Conservation (phyloP, 768 basidiomycete genomes). For the Kwoniella dejecticola region DNA sequence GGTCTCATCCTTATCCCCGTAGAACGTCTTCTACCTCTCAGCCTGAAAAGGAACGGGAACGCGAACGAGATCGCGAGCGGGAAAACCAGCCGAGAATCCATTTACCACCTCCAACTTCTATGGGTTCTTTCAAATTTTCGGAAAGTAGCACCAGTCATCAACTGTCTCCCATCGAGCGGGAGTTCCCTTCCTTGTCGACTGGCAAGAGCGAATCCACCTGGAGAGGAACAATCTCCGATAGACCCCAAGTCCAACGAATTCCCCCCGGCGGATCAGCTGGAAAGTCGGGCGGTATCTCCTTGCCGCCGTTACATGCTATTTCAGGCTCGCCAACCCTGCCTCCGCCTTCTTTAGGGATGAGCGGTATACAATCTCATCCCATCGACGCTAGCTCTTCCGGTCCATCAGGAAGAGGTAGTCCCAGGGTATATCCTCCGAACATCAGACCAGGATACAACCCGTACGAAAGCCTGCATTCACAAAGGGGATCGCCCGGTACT, state of each 20-base stretch:
- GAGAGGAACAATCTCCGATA: neutral
- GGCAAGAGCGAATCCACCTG: conserved; percentile 9
- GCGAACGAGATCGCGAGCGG: neutral
- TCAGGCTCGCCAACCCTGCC: conserved; percentile 15
- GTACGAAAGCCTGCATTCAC: neutral
- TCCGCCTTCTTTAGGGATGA: conserved; percentile 3
- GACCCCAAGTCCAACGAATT: conserved; percentile 13
- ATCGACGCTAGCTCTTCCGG: neutral
- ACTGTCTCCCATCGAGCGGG: conserved; percentile 15
- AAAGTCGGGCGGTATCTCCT: conserved; percentile 1
- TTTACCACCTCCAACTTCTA: conserved; percentile 11
- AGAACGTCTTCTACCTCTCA: conserved; percentile 7
- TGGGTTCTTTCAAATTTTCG: neutral
- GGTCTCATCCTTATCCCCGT: conserved; percentile 21
- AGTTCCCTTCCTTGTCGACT: conserved; percentile 14
- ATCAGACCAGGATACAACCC: conserved; percentile 1
- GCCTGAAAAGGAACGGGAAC: conserved; percentile 4
- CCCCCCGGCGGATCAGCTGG: conserved; percentile 1
- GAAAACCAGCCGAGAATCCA: conserved; percentile 15
- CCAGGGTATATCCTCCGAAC: conserved; percentile 10
- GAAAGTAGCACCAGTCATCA: neutral
- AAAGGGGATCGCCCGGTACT: conserved; percentile 9
- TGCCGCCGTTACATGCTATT: conserved; percentile 19
- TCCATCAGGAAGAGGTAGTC: conserved; percentile 8
- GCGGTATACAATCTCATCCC: neutral